Evolutionary conservation across 2,329 filamentous ascomycete species (phyloP), one percentile per base, ranked within the genome.

Genomic region (Stagonosporopsis tanaceti): DNA sequence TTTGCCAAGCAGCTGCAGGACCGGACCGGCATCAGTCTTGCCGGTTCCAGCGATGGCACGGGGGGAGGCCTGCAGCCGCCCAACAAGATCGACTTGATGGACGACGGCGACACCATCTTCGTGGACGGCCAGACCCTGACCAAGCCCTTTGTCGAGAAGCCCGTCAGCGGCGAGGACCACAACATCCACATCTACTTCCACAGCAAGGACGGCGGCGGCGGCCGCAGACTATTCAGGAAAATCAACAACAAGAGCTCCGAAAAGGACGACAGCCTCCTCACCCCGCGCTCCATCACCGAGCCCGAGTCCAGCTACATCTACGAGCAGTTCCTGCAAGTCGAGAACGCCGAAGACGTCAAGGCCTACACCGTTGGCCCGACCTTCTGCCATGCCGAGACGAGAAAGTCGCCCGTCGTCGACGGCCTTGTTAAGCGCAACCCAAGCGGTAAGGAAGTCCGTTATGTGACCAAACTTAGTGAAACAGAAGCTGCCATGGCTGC

Each of bases 201-300:
- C 22, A 90, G 89, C 61, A 90, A 91, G 39, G 86, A 91, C 45
- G 93, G 93, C 4, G 93, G 94, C 45, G 95, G 95, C 57, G 96
- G 93, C 25, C 86, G 96, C 57, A 91, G 94, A 65, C 85, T 99
- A 3, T 99, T 99, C 79, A 86, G 95, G 56, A 99, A 99, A 77
- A 91, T 99, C 69, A 96, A 96, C 70, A 99, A 99, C 83, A 99
- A 99, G 80, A 98, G 94, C 76, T 98, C 94, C 1, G 96, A 99
- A 76, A 96, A 90, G 70, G 90, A 97, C 58, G 85, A 90, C 15
- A 88, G 88, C 11, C 84, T 99, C 58, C 86, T 80, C 15, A 78
- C 91, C 17, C 95, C 95, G 11, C 84, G 93, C 35, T 92, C 89
- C 48, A 89, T 98, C 60, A 89, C 89, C 0, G 92, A 98, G 65